Percentiles rank a stretch among this genome's conserved stretches.
Evolutionary conservation across 768 basidiomycete species (phyloP).

Genomic region (Paxillus involutus): DNA sequence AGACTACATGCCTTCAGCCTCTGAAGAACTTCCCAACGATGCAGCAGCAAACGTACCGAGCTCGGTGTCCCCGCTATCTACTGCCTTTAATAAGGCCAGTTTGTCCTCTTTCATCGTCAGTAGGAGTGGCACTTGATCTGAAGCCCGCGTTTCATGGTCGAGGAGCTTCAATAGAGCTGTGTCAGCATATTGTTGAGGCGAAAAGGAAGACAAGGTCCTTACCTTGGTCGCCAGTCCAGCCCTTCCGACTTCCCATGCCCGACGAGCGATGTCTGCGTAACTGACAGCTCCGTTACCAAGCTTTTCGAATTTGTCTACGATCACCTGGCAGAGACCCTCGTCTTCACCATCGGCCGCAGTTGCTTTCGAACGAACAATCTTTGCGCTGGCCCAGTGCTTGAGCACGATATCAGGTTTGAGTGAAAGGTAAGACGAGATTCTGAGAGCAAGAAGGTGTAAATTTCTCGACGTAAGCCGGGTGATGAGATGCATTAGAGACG

Average conservation of each 20-base stretch:
- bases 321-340: slow-evolving; percentile 73
- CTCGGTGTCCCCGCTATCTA: slow-evolving; percentile 94
- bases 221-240: slow-evolving; percentile 84
- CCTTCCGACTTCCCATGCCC: slow-evolving; percentile 89
- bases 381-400: slow-evolving; percentile 94
- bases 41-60: slow-evolving; percentile 55
- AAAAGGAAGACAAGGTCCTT: background rate
- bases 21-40: background rate
- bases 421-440: slow-evolving; percentile 81
- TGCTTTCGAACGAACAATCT: slow-evolving; percentile 75
- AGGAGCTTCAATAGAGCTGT: slow-evolving; percentile 54
- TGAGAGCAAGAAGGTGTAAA: slow-evolving; percentile 87
- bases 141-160: slow-evolving; percentile 86
- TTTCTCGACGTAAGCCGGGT: slow-evolving; percentile 82
- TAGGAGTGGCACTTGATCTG: slow-evolving; percentile 92
- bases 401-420: slow-evolving; percentile 86
- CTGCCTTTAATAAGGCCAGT: slow-evolving; percentile 83
- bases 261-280: slow-evolving; percentile 92
- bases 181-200: background rate
- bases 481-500: slow-evolving; percentile 80
- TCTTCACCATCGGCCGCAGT: slow-evolving; percentile 65
- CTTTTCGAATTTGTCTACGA: slow-evolving; percentile 88
- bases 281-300: slow-evolving; percentile 79
- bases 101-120: slow-evolving; percentile 94
- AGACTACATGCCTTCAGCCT: slow-evolving; percentile 52